These are phyloP conservation scores for Mycosarcoma mackinlayi DNA, from an alignment of 1,284 basidiomycete species.

Conservation along the genomic window DNA sequence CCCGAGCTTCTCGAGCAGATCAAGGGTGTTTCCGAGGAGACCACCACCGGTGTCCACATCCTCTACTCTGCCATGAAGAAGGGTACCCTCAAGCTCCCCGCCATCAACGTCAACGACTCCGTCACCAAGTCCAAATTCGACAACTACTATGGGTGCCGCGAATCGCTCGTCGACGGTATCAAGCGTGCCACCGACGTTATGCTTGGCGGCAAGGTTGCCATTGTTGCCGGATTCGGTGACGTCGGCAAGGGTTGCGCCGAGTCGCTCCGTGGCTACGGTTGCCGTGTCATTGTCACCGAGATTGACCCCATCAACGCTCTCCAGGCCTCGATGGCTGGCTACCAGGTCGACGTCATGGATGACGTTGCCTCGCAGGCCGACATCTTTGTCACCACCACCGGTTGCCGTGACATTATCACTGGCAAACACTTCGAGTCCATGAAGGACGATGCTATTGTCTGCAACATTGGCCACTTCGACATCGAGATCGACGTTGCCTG, in stretches of 20 bases:
- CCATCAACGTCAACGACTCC: slow-evolving; percentile 95
- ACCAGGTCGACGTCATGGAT: slow-evolving; percentile 98
- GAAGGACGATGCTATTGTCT: slow-evolving; percentile 98
- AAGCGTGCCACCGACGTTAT: slow-evolving; percentile 99
- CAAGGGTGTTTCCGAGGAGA: slow-evolving; percentile 97
- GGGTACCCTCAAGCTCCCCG: slow-evolving; percentile 94
- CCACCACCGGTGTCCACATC: slow-evolving; percentile 99
- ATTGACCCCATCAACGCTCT: slow-evolving; percentile 99
- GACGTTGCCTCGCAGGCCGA: slow-evolving; percentile 88
- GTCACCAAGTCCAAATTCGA: slow-evolving; percentile 99
- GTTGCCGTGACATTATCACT: slow-evolving; percentile 98
- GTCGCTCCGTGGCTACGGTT: slow-evolving; percentile 94
- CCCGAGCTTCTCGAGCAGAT: slow-evolving; percentile 66
- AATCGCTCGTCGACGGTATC: slow-evolving; percentile 99
- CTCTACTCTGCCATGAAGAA: slow-evolving; percentile 97
- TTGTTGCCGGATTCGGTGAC: slow-evolving; percentile 98
- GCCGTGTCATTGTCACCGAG: slow-evolving; percentile 95
- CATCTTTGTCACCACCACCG: slow-evolving; percentile 98
- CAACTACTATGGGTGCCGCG: slow-evolving; percentile 79
- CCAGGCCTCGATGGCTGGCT: slow-evolving; percentile 99
- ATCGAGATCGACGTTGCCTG: slow-evolving; percentile 99
- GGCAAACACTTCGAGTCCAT: slow-evolving; percentile 91
- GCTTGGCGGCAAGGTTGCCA: slow-evolving; percentile 98
- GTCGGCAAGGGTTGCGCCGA: slow-evolving; percentile 99
- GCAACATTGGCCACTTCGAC: slow-evolving; percentile 99